Base-by-base conservation (phyloP, 129 eudicot genomes). In the Calendula officinalis region DNA sequence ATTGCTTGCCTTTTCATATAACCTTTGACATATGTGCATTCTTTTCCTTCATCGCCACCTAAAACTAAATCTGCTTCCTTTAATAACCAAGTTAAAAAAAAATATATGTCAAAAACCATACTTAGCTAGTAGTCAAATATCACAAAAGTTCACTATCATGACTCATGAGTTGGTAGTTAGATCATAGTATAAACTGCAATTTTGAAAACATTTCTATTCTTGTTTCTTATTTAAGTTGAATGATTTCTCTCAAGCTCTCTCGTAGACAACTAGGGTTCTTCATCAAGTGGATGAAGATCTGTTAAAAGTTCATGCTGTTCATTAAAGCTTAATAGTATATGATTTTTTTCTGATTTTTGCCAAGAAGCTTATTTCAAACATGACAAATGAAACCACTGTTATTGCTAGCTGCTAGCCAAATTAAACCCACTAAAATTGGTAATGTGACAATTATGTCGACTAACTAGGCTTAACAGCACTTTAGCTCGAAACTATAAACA, bases 41-140 rank as follows among this genome's bases (percentile, higher is more conserved):
- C 97, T 62, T 89, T 80, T 60, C 99, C 99, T 33, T 88, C 97
- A 71, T 94, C 99, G 30, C 97, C 99, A 17, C 99, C 97, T 80
- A 94, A 66, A 57, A 94, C 87, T 73, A 94, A 58, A 77, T 94
- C 99, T 3, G 95, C 99, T 84, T 94, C 99, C 99, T 94, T 56
- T 41, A 63, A 54, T 7, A 1, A 56, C 2, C 10, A 52, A 33
- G 45, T 33, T 37, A 50, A 57, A 14, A 48, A 41, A 70, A 48
- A 53, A 64, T 15, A 13, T 22, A 40, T 15, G 63, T 69, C 56
- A 76, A 15, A 3, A 15, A n/a, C 5, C 42, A 55, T 46, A 37
- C 1, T 30, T 52, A 60, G 27, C 50, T 51, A 42, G 27, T 39
- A 27, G 11, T 48, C 55, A 8, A 59, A 3, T 33, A 16, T 39